These are phyloP conservation scores for Casuarina cunninghamiana DNA, from an alignment of 306 rosid species.

Conservation along the genomic window DNA sequence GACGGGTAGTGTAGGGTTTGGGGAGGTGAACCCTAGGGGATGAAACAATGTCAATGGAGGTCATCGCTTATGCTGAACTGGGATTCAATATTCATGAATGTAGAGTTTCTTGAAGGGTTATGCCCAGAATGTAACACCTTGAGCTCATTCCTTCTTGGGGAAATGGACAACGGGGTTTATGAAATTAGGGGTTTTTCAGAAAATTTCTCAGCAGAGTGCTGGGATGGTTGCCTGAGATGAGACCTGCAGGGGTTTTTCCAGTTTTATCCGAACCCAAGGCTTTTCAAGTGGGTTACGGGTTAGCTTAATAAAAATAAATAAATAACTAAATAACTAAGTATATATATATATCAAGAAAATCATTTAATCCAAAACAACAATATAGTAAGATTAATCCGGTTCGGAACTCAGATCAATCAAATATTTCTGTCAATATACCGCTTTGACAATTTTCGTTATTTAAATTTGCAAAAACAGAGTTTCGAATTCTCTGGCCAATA, in stretches of 20 bases:
- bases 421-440: no score
- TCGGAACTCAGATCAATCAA: no score
- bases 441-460: no score
- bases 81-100: background rate
- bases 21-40: slow-evolving; percentile 51
- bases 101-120: background rate
- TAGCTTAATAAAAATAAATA: no score
- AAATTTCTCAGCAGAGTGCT: background rate
- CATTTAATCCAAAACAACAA: no score
- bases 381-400: no score
- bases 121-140: background rate
- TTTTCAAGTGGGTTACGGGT: no score
- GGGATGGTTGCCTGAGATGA: background rate
- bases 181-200: background rate
- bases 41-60: slow-evolving; percentile 52
- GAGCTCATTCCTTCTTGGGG: background rate
- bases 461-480: no score
- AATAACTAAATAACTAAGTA: no score
- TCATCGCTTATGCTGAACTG: slow-evolving; percentile 38
- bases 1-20: slow-evolving; percentile 34
- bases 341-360: no score
- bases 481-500: no score
- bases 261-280: background rate
- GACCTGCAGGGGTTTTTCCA: background rate
- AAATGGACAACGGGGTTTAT: slow-evolving; percentile 19